A percentile compares a stretch with the other conserved stretches of the same genome.
These are phyloP conservation scores for Strobilomyces dryophilus DNA, from an alignment of 768 basidiomycete genomes.

Conservation along the genomic window DNA sequence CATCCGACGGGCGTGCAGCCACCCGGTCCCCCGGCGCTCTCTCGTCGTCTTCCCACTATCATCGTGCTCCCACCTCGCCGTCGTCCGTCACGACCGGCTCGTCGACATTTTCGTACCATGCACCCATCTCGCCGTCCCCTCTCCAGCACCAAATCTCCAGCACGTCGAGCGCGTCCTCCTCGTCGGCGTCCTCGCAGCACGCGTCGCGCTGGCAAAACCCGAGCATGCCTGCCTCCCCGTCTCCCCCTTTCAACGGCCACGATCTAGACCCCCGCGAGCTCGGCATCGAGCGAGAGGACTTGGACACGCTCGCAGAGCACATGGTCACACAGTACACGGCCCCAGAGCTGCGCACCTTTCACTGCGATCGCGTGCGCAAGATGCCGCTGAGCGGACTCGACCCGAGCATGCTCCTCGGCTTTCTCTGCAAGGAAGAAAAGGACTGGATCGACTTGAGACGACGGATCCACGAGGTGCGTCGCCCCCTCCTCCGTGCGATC, in stretches of 20 bases:
- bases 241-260: conserved; percentile 19
- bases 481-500: background rate
- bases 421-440: conserved; percentile 73
- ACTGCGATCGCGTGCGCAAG: conserved; percentile 95
- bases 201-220: conserved; percentile 26
- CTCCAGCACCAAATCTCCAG: conserved; percentile 60
- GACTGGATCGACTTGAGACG: conserved; percentile 84
- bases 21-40: conserved; percentile 24
- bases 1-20: conserved; percentile 23
- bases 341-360: conserved; percentile 81
- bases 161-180: conserved; percentile 31
- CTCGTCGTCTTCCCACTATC: conserved; percentile 26
- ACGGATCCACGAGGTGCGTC: conserved; percentile 64
- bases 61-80: conserved; percentile 43
- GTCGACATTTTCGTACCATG: conserved; percentile 50
- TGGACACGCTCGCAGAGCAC: conserved; percentile 52
- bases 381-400: conserved; percentile 89
- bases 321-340: conserved; percentile 71
- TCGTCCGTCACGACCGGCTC: conserved; percentile 51
- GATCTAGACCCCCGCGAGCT: conserved; percentile 39
- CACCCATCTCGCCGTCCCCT: conserved; percentile 59
- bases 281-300: conserved; percentile 27
- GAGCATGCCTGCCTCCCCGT: conserved; percentile 19
- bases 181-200: conserved; percentile 32
- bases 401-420: conserved; percentile 96